Base-by-base conservation (phyloP, 345 rosid species). In the Populus alba region DNA sequence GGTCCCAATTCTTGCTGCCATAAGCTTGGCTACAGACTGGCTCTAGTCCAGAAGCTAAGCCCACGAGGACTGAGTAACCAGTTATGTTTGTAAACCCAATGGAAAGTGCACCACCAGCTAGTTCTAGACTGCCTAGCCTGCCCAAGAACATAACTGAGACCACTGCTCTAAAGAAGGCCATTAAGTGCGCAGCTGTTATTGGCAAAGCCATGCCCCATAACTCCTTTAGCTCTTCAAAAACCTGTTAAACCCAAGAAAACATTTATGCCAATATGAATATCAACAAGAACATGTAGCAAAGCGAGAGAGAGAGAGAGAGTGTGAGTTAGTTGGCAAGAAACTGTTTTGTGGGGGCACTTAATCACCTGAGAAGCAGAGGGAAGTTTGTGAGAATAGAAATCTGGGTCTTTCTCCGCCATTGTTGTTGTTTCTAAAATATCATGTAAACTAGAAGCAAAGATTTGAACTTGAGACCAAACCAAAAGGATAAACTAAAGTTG, bases 81-180 rank as follows among this genome's bases (percentile, higher is more conserved):
- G 99, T 96, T 78, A 96, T 96, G 90, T 96, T 96, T 8, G 99
- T 96, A 85, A 96, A 96, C 3, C 99, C 99, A 77, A 96, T 96
- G 8, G 97, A 87, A 16, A 96, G 93, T 29, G 98, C 97, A 68
- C 99, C 99, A 8, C 99, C 99, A 12, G 99, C 99, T 3, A 96
- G 90, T 83, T 96, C 97, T 33, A 94, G 83, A 75, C 98, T 96
- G 16, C 99, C 99, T 20, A 96, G 92, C 29, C 97, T 87, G 41
- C 98, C 99, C 20, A 95, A 77, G 83, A 95, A 95, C 68, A 94
- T 82, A 15, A 95, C 99, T 20, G 99, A 95, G 7, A 95, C 97
- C 15, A 88, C 97, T 63, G 89, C 86, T 31, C 99, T 80, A 59
- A 91, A 82, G 72, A 92, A 96, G 55, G 92, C 99, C 49, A 94